These are phyloP conservation scores for Dunaliella sp. DNA, from an alignment of 139 green algal species.

Conservation along the genomic window DNA sequence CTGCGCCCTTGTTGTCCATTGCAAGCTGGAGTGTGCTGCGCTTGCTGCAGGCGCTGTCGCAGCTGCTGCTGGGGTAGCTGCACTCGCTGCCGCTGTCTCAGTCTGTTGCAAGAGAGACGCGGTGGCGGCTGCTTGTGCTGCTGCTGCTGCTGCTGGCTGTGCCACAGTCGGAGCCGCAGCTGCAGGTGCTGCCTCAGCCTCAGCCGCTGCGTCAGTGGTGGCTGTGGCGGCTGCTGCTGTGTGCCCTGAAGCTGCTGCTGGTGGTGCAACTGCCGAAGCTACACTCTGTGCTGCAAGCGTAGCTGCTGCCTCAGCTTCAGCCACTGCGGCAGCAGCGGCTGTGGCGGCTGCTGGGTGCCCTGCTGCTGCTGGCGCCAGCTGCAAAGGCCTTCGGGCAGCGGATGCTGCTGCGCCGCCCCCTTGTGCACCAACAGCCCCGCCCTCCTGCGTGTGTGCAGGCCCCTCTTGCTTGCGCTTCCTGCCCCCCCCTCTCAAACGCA, in stretches of 20 bases:
- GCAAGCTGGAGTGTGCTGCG: neutral
- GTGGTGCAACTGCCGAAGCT: constrained; percentile 10
- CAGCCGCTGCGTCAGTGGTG: constrained; percentile 40
- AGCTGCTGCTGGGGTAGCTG: neutral
- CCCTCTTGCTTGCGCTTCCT: neutral
- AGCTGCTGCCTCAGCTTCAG: constrained; percentile 45
- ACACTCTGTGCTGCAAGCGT: constrained; percentile 25
- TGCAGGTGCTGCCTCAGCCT: constrained; percentile 44
- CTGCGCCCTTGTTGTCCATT: neutral
- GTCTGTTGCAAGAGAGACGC: no score
- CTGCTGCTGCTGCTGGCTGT: constrained; percentile 20
- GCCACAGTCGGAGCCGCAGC: constrained; percentile 21
- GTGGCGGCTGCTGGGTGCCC: constrained; percentile 44
- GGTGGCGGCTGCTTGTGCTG: neutral
- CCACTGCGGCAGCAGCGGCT: constrained; percentile 46
- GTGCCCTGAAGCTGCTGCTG: neutral
- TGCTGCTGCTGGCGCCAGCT: constrained; percentile 31
- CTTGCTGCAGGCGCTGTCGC: neutral
- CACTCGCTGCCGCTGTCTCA: neutral
- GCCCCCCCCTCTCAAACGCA: neutral
- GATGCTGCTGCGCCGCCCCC: constrained; percentile 43
- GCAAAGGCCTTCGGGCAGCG: no score
- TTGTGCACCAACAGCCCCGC: neutral
- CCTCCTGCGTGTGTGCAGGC: no score
- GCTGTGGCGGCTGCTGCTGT: neutral